Conservation (phyloP, 2,329 filamentous ascomycete genomes). For the Paracoccidioides lutzii region DNA sequence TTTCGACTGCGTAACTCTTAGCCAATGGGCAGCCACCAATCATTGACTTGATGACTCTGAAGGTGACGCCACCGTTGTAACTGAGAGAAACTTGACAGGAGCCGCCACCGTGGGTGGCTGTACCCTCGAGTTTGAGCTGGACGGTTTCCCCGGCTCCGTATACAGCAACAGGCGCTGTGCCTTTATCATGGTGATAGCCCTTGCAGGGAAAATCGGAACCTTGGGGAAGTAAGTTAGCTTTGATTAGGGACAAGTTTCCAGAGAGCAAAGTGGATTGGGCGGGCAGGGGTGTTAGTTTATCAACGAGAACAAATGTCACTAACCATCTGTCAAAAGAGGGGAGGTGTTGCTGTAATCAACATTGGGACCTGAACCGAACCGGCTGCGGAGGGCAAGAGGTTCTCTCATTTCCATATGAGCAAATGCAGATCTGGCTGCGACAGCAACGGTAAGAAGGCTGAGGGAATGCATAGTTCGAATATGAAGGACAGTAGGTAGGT, state of each 20-base stretch:
- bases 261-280: no score
- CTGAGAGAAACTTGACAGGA: slow-evolving; percentile 66
- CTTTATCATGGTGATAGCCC: slow-evolving; percentile 42
- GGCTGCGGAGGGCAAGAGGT: slow-evolving; percentile 42
- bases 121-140: slow-evolving; percentile 51
- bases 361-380: slow-evolving; percentile 34
- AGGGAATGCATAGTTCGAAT: slow-evolving; percentile 5
- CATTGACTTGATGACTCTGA: slow-evolving; percentile 54
- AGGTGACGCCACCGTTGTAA: slow-evolving; percentile 57
- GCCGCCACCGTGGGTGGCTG: slow-evolving; percentile 53
- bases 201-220: slow-evolving; percentile 67
- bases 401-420: slow-evolving; percentile 45
- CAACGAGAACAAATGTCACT: neutral
- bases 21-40: slow-evolving; percentile 44
- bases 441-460: slow-evolving; percentile 5
- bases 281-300: neutral
- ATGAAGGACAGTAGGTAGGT: neutral
- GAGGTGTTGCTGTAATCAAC: slow-evolving; percentile 61
- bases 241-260: neutral
- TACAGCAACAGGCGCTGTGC: slow-evolving; percentile 43
- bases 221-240: slow-evolving; percentile 2
- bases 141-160: slow-evolving; percentile 52
- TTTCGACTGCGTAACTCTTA: slow-evolving; percentile 49
- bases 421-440: slow-evolving; percentile 9
- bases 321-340: slow-evolving; percentile 42